These are phyloP conservation scores for Penicillium sp. DNA, from an alignment of 2,329 filamentous ascomycete genomes.

Conservation along the genomic window DNA sequence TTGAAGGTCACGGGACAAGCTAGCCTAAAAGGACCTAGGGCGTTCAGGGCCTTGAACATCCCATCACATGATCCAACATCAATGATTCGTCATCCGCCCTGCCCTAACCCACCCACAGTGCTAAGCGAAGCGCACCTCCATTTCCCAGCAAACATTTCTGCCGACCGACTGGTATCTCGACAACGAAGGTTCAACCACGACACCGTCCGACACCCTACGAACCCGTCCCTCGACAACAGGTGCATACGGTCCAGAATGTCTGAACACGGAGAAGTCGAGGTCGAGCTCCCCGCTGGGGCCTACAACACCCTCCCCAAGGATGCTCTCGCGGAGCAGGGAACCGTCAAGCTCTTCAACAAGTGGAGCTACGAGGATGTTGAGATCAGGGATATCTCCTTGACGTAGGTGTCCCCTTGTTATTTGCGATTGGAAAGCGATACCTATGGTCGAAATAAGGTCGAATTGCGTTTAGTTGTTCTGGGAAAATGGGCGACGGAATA, in stretches of 20 bases:
- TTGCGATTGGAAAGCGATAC: constrained; percentile 21
- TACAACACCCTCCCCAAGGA: constrained; percentile 91
- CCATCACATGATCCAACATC: constrained; percentile 29
- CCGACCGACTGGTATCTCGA: constrained; percentile 42
- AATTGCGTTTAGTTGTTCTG: constrained; percentile 15
- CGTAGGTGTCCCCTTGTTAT: constrained; percentile 68
- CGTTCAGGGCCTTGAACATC: not conserved
- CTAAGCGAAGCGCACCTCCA: constrained; percentile 51
- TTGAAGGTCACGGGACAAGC: not conserved
- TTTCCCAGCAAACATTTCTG: constrained; percentile 45
- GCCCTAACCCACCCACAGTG: constrained; percentile 47
- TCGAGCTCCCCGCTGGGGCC: constrained; percentile 72
- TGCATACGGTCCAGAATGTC: constrained; percentile 71
- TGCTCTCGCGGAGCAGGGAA: constrained; percentile 84
- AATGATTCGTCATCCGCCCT: constrained; percentile 33
- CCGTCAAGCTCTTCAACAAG: constrained; percentile 97
- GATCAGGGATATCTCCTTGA: constrained; percentile 99
- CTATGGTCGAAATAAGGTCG: not conserved
- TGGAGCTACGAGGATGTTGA: constrained; percentile 99
- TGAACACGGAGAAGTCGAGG: constrained; percentile 93
- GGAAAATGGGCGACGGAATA: constrained; percentile 13
- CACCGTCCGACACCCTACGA: constrained; percentile 46
- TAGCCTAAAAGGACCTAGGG: constrained; percentile 14
- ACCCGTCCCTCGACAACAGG: constrained; percentile 45
- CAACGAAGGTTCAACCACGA: constrained; percentile 44